These are phyloP conservation scores for Agastache rugosa DNA, from an alignment of 257 asterid genomes.

Conservation along the genomic window DNA sequence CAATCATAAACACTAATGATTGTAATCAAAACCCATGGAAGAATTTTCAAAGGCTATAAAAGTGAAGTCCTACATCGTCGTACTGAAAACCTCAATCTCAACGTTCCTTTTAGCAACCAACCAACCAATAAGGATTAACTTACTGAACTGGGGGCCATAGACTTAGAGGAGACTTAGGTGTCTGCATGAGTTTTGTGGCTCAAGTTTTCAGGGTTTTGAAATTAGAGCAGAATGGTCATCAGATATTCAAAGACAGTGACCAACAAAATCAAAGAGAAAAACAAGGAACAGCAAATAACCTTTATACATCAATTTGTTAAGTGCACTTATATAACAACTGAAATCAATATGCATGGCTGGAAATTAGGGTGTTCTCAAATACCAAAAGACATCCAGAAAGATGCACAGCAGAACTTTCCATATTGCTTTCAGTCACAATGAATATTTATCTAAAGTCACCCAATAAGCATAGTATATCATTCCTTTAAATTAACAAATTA, in stretches of 20 bases:
- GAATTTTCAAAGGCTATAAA: conserved; percentile 1
- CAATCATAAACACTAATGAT: conserved; percentile 17
- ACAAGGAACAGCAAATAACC: conserved; percentile 15
- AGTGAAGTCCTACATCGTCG: conserved; percentile 20
- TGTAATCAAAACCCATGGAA: conserved; percentile 4
- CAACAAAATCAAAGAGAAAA: background rate
- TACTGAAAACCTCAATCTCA: conserved; percentile 25
- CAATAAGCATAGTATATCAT: conserved; percentile 7
- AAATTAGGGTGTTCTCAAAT: conserved; percentile 15
- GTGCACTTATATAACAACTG: conserved; percentile 26
- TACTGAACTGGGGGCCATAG: conserved; percentile 15
- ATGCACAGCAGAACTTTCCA: conserved; percentile 27
- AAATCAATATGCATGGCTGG: conserved; percentile 14
- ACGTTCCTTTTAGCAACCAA: conserved; percentile 26
- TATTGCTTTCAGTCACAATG: conserved; percentile 19
- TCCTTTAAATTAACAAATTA: conserved; percentile 15
- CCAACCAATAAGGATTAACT: conserved; percentile 24
- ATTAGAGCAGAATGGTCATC: conserved; percentile 9
- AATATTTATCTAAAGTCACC: conserved; percentile 16
- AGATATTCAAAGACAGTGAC: background rate
- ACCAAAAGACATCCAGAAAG: conserved; percentile 4
- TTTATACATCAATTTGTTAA: conserved; percentile 14
- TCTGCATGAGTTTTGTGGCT: background rate
- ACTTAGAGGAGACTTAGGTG: conserved; percentile 18
- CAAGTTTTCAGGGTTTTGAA: conserved; percentile 12